These are phyloP conservation scores for Suhomyces bribrorum DNA, from an alignment of 1,139 yeast genomes.

Conservation along the genomic window DNA sequence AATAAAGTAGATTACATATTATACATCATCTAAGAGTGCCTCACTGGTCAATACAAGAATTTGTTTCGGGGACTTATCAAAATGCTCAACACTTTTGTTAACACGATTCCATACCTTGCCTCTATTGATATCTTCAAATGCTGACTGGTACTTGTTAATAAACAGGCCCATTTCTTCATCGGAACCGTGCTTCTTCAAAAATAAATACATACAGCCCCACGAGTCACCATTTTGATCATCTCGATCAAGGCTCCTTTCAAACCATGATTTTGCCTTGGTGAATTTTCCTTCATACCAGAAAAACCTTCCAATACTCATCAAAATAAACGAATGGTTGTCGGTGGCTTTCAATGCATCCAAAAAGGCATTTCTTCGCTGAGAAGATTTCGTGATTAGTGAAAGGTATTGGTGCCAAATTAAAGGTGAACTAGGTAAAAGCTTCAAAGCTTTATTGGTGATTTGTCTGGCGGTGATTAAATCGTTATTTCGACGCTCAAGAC, in stretches of 20 bases:
- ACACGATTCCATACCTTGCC: slow-evolving; percentile 61
- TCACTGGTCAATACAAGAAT: slow-evolving; percentile 27
- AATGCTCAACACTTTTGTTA: slow-evolving; percentile 45
- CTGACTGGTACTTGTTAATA: slow-evolving; percentile 26
- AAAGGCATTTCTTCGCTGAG: slow-evolving; percentile 63
- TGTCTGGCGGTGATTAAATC: slow-evolving; percentile 57
- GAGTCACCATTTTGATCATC: slow-evolving; percentile 67
- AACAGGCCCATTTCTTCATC: slow-evolving; percentile 21
- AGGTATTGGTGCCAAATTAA: slow-evolving; percentile 64
- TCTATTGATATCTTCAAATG: slow-evolving; percentile 50
- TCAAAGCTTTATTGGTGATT: slow-evolving; percentile 60
- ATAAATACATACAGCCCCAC: slow-evolving; percentile 71
- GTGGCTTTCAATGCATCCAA: slow-evolving; percentile 74
- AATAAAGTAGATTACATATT: too few relatives aligned
- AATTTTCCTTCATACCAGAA: slow-evolving; percentile 71
- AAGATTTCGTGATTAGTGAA: slow-evolving; percentile 48
- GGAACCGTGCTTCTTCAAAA: slow-evolving; percentile 25
- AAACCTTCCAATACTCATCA: slow-evolving; percentile 64
- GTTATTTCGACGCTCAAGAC: slow-evolving; percentile 54
- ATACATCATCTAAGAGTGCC: neutral
- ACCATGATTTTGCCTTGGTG: slow-evolving; percentile 71
- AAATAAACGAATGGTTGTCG: slow-evolving; percentile 57
- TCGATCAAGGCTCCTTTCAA: slow-evolving; percentile 60
- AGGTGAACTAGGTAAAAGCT: slow-evolving; percentile 60
- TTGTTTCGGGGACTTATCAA: slow-evolving; percentile 37